Conservation (phyloP, 495 filamentous ascomycete genomes). For the Podospora pseudocomata region DNA sequence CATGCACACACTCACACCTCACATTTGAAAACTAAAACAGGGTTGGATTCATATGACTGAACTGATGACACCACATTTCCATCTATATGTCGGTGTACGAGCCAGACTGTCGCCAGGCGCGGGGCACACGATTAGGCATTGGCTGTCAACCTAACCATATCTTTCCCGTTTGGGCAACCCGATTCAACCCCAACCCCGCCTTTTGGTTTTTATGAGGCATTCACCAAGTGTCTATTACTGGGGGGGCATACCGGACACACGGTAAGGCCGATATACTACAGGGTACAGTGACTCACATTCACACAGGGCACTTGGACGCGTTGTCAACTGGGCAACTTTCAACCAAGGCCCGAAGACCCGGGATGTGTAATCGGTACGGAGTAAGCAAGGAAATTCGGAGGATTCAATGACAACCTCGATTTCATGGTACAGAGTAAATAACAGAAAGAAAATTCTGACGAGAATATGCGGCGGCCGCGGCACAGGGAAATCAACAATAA, state of each 20-base stretch:
- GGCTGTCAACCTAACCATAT: neutral
- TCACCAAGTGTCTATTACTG: neutral
- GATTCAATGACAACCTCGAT: neutral
- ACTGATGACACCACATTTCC: neutral
- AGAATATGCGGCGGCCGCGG: neutral
- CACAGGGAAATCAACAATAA: neutral
- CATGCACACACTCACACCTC: neutral
- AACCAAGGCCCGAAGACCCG: neutral
- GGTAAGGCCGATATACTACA: neutral
- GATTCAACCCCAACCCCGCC: neutral
- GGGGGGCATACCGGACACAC: neutral
- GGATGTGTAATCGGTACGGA: neutral
- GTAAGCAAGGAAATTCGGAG: constrained; percentile 8
- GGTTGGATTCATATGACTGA: neutral
- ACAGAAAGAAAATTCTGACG: neutral
- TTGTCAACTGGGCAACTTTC: neutral
- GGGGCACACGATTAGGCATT: neutral
- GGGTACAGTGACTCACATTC: neutral
- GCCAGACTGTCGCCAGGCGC: neutral
- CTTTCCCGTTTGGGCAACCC: neutral
- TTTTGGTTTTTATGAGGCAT: neutral
- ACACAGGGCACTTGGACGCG: neutral
- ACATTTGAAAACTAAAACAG: neutral
- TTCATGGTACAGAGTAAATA: too few relatives aligned
- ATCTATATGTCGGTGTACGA: neutral